A percentile compares a stretch with the other conserved stretches of the same genome.
Evolutionary conservation across 78 protist genomes (phyloP).

Genomic region (Mantamonas sphyraenae): DNA sequence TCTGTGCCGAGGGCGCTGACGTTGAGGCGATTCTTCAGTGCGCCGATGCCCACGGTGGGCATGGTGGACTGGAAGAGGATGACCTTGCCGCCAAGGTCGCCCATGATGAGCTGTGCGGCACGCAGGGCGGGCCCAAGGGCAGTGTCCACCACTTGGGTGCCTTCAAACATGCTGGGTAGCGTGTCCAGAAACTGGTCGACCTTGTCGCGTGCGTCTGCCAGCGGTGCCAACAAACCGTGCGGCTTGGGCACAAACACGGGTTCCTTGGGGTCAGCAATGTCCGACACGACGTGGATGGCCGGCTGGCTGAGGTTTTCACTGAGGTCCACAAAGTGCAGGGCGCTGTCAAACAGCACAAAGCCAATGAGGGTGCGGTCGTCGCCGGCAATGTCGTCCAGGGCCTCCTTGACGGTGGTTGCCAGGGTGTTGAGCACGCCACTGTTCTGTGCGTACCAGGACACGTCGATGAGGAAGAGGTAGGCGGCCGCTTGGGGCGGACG

Average conservation of each 20-base stretch:
- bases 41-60: neutral
- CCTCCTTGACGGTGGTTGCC: neutral
- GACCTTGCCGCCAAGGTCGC: neutral
- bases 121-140: neutral
- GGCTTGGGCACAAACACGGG: slow-evolving; percentile 36
- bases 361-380: slow-evolving; percentile 33
- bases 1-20: neutral
- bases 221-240: slow-evolving; percentile 44
- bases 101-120: neutral
- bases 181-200: slow-evolving; percentile 12
- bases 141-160: neutral
- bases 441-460: slow-evolving; percentile 33
- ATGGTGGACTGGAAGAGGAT: neutral
- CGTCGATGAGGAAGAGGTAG: slow-evolving; percentile 72
- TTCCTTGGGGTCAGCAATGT: slow-evolving; percentile 26
- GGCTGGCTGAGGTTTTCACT: slow-evolving; percentile 28
- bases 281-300: slow-evolving; percentile 52
- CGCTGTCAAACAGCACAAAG: slow-evolving; percentile 46
- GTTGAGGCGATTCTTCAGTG: neutral
- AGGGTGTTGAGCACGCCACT: neutral
- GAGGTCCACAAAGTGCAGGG: slow-evolving; percentile 51
- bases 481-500: slow-evolving; percentile 73
- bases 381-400: neutral
- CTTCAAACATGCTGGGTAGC: neutral
- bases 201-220: slow-evolving; percentile 21